Percentiles rank a stretch among this genome's conserved stretches.
These are phyloP conservation scores for Parmelia sp. DNA, from an alignment of 495 filamentous ascomycete species.

Conservation along the genomic window DNA sequence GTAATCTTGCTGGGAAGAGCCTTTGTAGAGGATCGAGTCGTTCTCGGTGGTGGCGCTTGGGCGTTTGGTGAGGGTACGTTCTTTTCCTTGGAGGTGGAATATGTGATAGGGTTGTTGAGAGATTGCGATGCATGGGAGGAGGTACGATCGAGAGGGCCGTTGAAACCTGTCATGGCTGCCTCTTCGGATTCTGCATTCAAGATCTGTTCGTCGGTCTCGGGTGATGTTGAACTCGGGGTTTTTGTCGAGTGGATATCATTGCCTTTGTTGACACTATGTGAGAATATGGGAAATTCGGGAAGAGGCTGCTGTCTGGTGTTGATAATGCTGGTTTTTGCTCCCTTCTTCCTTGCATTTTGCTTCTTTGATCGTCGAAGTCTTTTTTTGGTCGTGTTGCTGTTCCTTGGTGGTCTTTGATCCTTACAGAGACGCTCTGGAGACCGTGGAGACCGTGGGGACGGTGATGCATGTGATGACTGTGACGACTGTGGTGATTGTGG, in stretches of 20 bases:
- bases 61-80: not conserved
- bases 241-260: not conserved
- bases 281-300: not conserved
- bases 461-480: not conserved
- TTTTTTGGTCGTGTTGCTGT: not conserved
- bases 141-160: not conserved
- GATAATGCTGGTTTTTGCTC: not conserved
- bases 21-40: not conserved
- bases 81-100: too few relatives aligned
- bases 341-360: not conserved
- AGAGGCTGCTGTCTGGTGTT: not conserved
- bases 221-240: not conserved
- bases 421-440: not conserved
- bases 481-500: not conserved
- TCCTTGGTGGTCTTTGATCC: not conserved
- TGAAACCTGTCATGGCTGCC: not conserved
- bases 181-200: not conserved
- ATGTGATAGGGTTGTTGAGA: not conserved
- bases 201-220: not conserved
- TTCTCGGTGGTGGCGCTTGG: not conserved
- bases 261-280: not conserved
- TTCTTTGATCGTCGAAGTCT: not conserved
- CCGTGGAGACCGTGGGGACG: not conserved
- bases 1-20: not conserved
- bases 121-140: not conserved